A percentile compares a stretch with the other conserved stretches of the same genome.
Evolutionary conservation across 2,329 filamentous ascomycete species (phyloP).

Genomic region (Cladophialophora immunda): DNA sequence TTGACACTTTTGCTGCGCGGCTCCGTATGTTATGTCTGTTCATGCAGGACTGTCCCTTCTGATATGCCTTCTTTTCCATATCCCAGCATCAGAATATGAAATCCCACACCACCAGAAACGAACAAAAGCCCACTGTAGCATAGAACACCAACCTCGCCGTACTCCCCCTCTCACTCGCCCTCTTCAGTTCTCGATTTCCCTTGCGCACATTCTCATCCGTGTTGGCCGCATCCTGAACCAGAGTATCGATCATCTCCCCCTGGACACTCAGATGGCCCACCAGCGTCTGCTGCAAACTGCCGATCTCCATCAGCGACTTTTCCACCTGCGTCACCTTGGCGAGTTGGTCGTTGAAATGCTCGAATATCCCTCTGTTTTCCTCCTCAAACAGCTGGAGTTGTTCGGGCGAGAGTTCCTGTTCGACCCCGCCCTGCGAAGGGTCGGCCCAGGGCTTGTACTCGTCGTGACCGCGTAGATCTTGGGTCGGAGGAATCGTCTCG

Average conservation of each 20-base stretch:
- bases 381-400: constrained; percentile 93
- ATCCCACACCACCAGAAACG: constrained; percentile 80
- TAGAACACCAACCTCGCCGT: constrained; percentile 81
- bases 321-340: constrained; percentile 94
- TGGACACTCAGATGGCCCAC: constrained; percentile 86
- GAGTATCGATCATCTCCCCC: constrained; percentile 85
- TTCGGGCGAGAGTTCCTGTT: constrained; percentile 73
- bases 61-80: background rate
- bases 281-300: constrained; percentile 87
- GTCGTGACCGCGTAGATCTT: constrained; percentile 38
- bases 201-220: constrained; percentile 87
- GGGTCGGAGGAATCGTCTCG: constrained; percentile 20
- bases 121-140: constrained; percentile 77
- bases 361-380: constrained; percentile 91
- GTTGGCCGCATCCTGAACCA: constrained; percentile 81
- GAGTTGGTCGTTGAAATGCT: constrained; percentile 91
- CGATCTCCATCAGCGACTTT: constrained; percentile 89
- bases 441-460: constrained; percentile 40
- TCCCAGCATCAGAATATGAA: constrained; percentile 62
- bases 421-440: constrained; percentile 44
- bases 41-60: background rate
- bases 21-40: background rate
- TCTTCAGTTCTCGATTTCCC: constrained; percentile 91
- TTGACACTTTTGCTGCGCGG: no score
- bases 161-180: constrained; percentile 76